phyloP scores from a whole-genome alignment of 345 rosid species.

The Eucalyptus sp. region DNA sequence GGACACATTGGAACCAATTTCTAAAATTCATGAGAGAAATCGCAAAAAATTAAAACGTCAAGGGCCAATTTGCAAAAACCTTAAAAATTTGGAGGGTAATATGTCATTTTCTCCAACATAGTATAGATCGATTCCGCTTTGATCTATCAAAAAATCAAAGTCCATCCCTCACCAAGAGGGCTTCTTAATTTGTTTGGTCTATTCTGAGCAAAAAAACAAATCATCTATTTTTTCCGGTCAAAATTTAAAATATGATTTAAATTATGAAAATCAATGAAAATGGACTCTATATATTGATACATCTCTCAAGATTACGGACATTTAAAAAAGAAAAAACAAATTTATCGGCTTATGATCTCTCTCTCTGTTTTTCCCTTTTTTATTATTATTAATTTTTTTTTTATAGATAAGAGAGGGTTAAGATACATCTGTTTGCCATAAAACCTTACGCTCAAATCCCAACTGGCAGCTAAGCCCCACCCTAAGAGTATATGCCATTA shows the following conservation, averaged over 20 bases:
- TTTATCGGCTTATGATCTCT: neutral
- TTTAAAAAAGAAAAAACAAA: neutral
- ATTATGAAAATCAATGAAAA: neutral
- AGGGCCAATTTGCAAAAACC: neutral
- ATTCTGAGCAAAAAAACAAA: neutral
- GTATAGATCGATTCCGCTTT: neutral
- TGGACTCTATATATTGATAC: neutral
- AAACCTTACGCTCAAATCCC: neutral
- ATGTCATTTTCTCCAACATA: neutral
- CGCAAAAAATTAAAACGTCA: neutral
- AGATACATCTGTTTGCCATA: neutral
- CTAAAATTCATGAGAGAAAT: neutral
- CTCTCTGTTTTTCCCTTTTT: neutral
- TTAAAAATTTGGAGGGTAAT: neutral
- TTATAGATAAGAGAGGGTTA: neutral
- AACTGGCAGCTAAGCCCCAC: neutral
- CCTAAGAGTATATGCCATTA: neutral
- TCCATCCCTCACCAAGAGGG: neutral
- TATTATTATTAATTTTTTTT: fast-evolving
- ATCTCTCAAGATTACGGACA: neutral
- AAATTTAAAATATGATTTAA: neutral
- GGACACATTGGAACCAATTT: neutral
- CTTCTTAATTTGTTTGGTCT: neutral
- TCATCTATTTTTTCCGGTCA: no score
- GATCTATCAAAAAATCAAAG: neutral